Evolutionary conservation across 2,329 filamentous ascomycete species (phyloP).

Genomic region (Exophiala phaeomuriformis): DNA sequence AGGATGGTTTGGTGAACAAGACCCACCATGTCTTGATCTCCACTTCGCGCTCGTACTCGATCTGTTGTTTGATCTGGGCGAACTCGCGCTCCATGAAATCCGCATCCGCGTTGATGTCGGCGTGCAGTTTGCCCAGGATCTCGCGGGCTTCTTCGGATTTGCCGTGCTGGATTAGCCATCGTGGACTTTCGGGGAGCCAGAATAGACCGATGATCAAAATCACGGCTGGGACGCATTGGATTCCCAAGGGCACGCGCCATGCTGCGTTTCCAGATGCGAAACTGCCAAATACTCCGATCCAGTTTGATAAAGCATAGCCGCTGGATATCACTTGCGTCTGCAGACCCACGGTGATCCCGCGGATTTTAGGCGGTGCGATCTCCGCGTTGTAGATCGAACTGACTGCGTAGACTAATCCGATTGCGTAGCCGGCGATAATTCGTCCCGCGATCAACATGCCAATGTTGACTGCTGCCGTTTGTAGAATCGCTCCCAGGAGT

Average conservation of each 20-base stretch:
- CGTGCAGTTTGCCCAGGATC: conserved; percentile 58
- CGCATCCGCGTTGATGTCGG: conserved; percentile 52
- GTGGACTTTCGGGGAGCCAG: conserved; percentile 13
- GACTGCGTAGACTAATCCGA: conserved; percentile 6
- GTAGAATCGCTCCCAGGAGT: not conserved
- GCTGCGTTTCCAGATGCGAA: conserved; percentile 45
- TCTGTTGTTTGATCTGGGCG: conserved; percentile 9
- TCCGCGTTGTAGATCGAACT: conserved; percentile 8
- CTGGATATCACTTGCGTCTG: conserved; percentile 1
- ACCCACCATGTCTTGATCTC: not conserved
- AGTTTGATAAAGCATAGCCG: conserved; percentile 11
- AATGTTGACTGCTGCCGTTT: not conserved
- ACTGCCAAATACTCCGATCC: conserved; percentile 42
- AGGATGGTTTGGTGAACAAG: conserved; percentile 1
- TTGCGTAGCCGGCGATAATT: conserved; percentile 10
- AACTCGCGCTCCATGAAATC: conserved; percentile 27
- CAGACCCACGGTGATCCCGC: conserved; percentile 7
- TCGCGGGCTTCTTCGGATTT: conserved; percentile 37
- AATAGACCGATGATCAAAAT: conserved; percentile 48
- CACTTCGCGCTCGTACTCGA: not conserved
- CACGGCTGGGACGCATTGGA: conserved; percentile 27
- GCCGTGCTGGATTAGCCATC: conserved; percentile 17
- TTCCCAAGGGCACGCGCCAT: conserved; percentile 49
- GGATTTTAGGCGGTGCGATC: conserved; percentile 12
- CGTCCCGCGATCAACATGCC: conserved; percentile 17